A percentile compares a stretch with the other conserved stretches of the same genome.
Evolutionary conservation across 495 filamentous ascomycete species (phyloP).

Genomic region (Penicillium antarcticum): DNA sequence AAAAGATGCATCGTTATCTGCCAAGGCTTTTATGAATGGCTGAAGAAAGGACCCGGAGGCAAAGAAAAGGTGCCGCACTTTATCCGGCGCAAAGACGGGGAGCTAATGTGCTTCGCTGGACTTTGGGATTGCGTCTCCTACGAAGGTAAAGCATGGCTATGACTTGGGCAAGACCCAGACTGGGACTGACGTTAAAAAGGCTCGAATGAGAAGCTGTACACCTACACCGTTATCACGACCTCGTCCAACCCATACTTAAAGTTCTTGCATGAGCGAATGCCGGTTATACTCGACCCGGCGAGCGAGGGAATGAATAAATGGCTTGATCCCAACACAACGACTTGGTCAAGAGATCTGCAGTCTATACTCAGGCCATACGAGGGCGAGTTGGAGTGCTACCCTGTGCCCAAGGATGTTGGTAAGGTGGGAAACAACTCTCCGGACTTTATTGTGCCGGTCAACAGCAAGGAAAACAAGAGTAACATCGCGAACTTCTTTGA

Average conservation of each 20-base stretch:
- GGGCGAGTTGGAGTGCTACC: conserved; percentile 80
- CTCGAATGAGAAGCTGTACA: conserved; percentile 67
- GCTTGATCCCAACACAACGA: conserved; percentile 68
- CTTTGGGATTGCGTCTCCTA: conserved; percentile 87
- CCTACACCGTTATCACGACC: conserved; percentile 91
- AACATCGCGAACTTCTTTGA: conserved; percentile 94
- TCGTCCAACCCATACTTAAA: conserved; percentile 71
- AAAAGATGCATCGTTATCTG: conserved; percentile 86
- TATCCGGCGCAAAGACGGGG: conserved; percentile 73
- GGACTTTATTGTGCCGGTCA: conserved; percentile 75
- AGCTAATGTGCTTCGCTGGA: conserved; percentile 85
- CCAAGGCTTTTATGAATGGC: conserved; percentile 96
- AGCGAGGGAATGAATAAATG: conserved; percentile 69
- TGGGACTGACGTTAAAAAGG: conserved; percentile 21
- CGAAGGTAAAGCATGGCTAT: conserved; percentile 51
- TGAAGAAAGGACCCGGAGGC: conserved; percentile 68
- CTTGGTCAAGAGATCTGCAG: conserved; percentile 80
- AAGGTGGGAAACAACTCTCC: conserved; percentile 94
- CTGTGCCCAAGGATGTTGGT: conserved; percentile 83
- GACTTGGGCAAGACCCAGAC: background rate
- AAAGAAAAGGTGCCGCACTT: conserved; percentile 84
- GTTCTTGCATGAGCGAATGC: conserved; percentile 94
- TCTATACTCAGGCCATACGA: conserved; percentile 69
- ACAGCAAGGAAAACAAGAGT: conserved; percentile 79
- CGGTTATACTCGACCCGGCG: conserved; percentile 79